Percentiles rank a stretch among this genome's conserved stretches.
These are phyloP conservation scores for Didymella pomorum DNA, from an alignment of 2,329 filamentous ascomycete species.

Conservation along the genomic window DNA sequence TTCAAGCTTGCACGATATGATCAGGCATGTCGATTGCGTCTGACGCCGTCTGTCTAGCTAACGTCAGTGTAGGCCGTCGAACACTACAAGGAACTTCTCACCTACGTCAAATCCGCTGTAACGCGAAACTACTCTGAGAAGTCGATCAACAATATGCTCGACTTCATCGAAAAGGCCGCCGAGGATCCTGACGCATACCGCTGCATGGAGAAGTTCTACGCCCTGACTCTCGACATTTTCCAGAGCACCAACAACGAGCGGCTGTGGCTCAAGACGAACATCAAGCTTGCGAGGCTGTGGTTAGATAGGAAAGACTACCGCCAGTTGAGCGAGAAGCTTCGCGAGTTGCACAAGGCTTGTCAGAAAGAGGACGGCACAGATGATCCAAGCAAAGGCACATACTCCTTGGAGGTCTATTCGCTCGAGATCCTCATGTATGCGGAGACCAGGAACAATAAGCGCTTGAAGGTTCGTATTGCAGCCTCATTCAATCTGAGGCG, in stretches of 20 bases:
- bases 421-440: constrained; percentile 99
- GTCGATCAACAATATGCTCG: constrained; percentile 99
- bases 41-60: constrained; percentile 24
- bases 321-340: constrained; percentile 80
- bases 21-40: constrained; percentile 62
- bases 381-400: constrained; percentile 95
- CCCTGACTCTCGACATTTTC: constrained; percentile 89
- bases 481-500: constrained; percentile 28
- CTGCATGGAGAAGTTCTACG: constrained; percentile 96
- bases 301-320: constrained; percentile 90
- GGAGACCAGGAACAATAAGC: constrained; percentile 96
- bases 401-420: constrained; percentile 93
- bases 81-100: constrained; percentile 93
- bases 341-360: constrained; percentile 88
- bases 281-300: constrained; percentile 91
- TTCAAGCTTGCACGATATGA: constrained; percentile 91
- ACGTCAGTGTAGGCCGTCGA: constrained; percentile 72
- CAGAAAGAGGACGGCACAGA: constrained; percentile 86
- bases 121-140: constrained; percentile 99
- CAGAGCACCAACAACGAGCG: constrained; percentile 98
- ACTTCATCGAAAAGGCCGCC: constrained; percentile 92
- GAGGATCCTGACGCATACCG: constrained; percentile 74
- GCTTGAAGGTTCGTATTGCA: constrained; percentile 71
- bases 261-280: constrained; percentile 97
- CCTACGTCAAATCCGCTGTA: constrained; percentile 95